Percentiles rank a stretch among this genome's conserved stretches.
Conservation (phyloP, 305 asterid genomes). For the Ruellia speciosa region DNA sequence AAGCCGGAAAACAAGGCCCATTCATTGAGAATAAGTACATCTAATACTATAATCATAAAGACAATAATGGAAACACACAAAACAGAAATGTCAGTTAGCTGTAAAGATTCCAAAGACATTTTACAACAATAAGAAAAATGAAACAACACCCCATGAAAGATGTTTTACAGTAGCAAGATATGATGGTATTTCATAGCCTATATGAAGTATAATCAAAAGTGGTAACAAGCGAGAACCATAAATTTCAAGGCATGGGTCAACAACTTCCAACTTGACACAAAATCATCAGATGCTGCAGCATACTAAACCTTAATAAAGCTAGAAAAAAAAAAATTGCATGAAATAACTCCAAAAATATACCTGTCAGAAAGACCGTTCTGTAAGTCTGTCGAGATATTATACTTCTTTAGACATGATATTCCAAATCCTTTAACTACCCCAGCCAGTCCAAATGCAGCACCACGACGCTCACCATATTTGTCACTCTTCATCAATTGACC, state of each 20-base stretch:
- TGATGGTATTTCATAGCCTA: too few relatives aligned
- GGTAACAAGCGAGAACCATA: neutral
- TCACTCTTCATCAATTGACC: constrained; percentile 90
- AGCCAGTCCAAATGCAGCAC: constrained; percentile 99
- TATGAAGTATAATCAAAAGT: too few relatives aligned
- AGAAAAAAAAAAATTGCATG: constrained; percentile 1
- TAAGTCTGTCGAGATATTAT: constrained; percentile 53
- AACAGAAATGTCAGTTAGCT: neutral
- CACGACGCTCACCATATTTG: constrained; percentile 99
- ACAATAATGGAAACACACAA: neutral
- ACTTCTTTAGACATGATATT: constrained; percentile 78
- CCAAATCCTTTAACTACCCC: constrained; percentile 92
- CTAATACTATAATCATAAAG: constrained; percentile 5
- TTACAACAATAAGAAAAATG: neutral
- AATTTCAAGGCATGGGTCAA: neutral
- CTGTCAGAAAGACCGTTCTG: constrained; percentile 81
- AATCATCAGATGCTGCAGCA: constrained; percentile 4
- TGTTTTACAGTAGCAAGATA: too few relatives aligned
- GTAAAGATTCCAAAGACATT: neutral
- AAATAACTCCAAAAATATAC: constrained; percentile 29
- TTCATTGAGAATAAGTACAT: constrained; percentile 6
- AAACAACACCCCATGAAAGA: too few relatives aligned
- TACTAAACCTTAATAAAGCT: constrained; percentile 3
- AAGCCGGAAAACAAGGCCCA: neutral
- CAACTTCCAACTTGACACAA: constrained; percentile 6